Percentiles rank a stretch among this genome's conserved stretches.
phyloP scores from a whole-genome alignment of 2,329 filamentous ascomycete genomes.

The Aspergillus hiratsukae region DNA sequence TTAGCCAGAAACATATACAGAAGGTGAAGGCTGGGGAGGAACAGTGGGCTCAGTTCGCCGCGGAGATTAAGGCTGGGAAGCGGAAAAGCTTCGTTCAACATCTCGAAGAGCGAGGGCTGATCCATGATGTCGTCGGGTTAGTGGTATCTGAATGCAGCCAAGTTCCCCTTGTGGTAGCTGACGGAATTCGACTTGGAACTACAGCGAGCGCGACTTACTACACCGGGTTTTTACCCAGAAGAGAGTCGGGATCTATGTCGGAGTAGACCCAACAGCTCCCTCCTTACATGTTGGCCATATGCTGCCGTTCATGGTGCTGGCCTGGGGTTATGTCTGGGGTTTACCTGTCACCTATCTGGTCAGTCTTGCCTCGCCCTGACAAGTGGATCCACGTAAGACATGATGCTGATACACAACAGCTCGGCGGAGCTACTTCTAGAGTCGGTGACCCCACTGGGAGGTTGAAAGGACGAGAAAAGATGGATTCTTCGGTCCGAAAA shows the following conservation, averaged over 20 bases:
- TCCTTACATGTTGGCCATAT: constrained; percentile 50
- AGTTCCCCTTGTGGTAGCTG: constrained; percentile 3
- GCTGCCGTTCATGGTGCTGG: constrained; percentile 48
- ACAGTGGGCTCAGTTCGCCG: constrained; percentile 38
- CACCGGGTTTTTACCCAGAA: constrained; percentile 43
- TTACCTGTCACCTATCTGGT: constrained; percentile 44
- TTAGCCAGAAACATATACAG: constrained; percentile 33
- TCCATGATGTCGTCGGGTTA: constrained; percentile 46
- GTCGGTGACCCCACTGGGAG: constrained; percentile 47
- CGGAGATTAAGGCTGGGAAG: constrained; percentile 41
- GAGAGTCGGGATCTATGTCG: constrained; percentile 44
- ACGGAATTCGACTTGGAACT: background rate
- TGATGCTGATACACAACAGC: constrained; percentile 27
- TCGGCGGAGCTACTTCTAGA: constrained; percentile 44
- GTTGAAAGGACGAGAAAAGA: constrained; percentile 34
- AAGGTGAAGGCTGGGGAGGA: constrained; percentile 37
- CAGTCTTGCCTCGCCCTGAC: constrained; percentile 14
- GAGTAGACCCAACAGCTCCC: constrained; percentile 47
- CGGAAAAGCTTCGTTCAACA: constrained; percentile 41
- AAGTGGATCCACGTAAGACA: background rate
- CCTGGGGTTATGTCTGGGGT: constrained; percentile 48
- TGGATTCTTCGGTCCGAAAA: constrained; percentile 37
- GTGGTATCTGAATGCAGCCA: constrained; percentile 6
- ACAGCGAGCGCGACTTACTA: constrained; percentile 40
- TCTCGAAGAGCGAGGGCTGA: constrained; percentile 43